Base-by-base conservation (phyloP, 139 green algal species). In the Closterium sp. region DNA sequence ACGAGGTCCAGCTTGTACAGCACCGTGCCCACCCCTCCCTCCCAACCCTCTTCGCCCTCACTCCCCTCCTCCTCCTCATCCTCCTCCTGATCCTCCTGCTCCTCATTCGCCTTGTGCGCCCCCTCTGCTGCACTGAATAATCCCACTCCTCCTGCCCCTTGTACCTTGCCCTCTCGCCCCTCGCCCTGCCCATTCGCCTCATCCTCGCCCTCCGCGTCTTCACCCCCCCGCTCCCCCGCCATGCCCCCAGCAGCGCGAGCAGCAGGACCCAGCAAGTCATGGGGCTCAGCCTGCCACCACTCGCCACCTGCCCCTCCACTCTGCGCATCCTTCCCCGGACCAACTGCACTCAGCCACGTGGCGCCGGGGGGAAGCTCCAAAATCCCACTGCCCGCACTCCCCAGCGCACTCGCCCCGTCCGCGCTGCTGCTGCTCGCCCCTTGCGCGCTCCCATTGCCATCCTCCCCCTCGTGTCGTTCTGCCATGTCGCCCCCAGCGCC, bases 1-100 rank as follows among this genome's bases (percentile, higher is more conserved):
- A 93, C 25, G 35, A 93, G 93, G 19, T 93, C 90, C 30, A 93
- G 86, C 90, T 89, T 92, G 87, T 92, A 93, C 30, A 93, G 43
- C 23, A 88, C 93, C 23, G 36, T 55, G 21, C 90, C 88, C 25
- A 87, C 36, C 16, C 84, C 87, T 3, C 25, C 89, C 34, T 92
- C 90, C 23, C 85, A 88, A 34, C 34, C 89, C 31, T 91, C 89
- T 69, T 91, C 87, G 19, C 34, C 69, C 25, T 91, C 35, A 10
- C 34, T 83, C 6, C 81, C 87, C 81, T 38, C 83, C 83, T 86
- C 83, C 19, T 28, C 87, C 34, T 91, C 33, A 38, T 87, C 38
- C 32, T 81, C 32, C 31, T 33, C 31, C 87, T 23, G 21, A 21
- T 64, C 86, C 7, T 32, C 86, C 38, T 81, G 30, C 35, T 33